Evolutionary conservation across 805 yeast genomes (phyloP), one percentile per base, ranked within the genome.

Genomic region (Sugiyamaella chiloensis): DNA sequence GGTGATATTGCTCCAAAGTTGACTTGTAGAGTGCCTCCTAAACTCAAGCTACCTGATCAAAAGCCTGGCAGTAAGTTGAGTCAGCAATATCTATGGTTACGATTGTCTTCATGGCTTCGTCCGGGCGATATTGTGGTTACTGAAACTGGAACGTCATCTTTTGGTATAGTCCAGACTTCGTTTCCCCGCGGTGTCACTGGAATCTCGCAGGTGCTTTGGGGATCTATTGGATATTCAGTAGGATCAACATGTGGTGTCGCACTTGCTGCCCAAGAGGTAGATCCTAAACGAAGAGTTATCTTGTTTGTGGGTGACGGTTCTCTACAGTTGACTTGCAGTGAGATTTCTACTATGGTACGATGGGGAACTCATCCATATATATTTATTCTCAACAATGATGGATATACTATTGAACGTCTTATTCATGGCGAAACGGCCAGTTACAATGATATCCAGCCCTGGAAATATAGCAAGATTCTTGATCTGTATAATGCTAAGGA

Each of bases 281-380:
- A 63, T 41, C 70, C 69, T 8, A 57, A 64, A 20, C 70, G 71
- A 47, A 66, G 86, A 58, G 83, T 80, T 20, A 66, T 81, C 17
- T 64, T 81, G 31, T 78, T 81, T 55, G 77, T 81, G 35, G 87
- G 87, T 54, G 87, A 81, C 58, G 87, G 86, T 44, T 81, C 86
- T 9, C 72, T 82, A 40, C 86, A 81, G 62, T 69, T 81, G 58
- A 79, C 87, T 0, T 83, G 77, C 26, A 84, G 80, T 56, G 87
- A 81, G 59, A 66, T 81, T 46, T 75, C 83, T 4, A 76, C 84
- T 21, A 76, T 79, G 75, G 60, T 78, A 35, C 69, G 75, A 46
- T 72, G 79, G 72, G 69, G 73, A 14, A 68, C 77, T 42, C 75
- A 69, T 24, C 86, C 87, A 24, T 79, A 79, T 53, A 64, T 81